Base-by-base conservation (phyloP, 345 rosid species). In the Euclidium syriacum region DNA sequence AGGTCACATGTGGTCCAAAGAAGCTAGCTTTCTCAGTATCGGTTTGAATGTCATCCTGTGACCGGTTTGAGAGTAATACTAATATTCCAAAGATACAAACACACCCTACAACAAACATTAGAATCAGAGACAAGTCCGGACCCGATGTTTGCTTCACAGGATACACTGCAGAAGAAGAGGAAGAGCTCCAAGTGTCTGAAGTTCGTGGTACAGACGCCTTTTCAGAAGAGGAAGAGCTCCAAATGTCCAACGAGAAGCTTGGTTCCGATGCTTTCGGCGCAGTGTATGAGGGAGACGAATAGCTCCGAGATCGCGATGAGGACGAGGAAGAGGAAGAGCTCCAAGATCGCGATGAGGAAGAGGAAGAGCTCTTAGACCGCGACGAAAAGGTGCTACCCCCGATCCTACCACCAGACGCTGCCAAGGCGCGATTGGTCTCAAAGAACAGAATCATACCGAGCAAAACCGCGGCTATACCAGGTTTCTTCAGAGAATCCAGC, bases 1-100 rank as follows among this genome's bases (percentile, higher is more conserved):
- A n/a, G n/a, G n/a, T n/a, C n/a, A n/a, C n/a, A 91, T 94, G 99
- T 64, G 90, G 85, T 81, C 90, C 85, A 51, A 94, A 65, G 48
- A 94, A 88, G 51, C 75, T 85, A 27, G 97, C 87, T 78, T 78
- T 89, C 65, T 84, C 85, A 8, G 84, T 77, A 62, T 81, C 91
- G 12, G 86, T 79, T 20, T 85, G 75, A 23, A 87, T 65, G 44
- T 82, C 78, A 25, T 73, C 79, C 10, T 82, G 89, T 11, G 80
- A 70, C 66, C 81, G 76, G 44, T 92, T 95, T 2, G 95, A 91
- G 15, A 91, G 80, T 30, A 91, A 79, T 12, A n/a, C n/a, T n/a
- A n/a, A n/a, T n/a, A n/a, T n/a, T n/a, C 91, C 98, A 4, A 94
- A 87, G 35, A 92, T 94, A 79, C 85, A 62, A 68, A 89, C 68